phyloP scores from a whole-genome alignment of 192 early-diverging fungal genomes.

The Coemansia sp. region DNA sequence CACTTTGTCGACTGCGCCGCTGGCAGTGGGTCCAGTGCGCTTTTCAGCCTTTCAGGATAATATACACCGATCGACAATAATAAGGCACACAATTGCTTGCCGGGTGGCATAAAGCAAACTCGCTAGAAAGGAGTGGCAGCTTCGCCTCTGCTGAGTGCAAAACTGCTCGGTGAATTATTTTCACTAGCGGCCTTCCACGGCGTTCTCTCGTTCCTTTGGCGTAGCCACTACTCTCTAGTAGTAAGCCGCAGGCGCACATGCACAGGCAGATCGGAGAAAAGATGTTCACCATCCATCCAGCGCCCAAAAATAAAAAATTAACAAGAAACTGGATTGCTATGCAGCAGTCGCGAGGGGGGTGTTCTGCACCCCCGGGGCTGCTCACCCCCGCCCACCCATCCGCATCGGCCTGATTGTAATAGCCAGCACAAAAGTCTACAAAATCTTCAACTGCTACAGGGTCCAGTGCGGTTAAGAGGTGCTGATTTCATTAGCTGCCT shows the following conservation, averaged over 20 bases:
- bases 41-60: not conserved
- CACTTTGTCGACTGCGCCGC: not conserved
- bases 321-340: not conserved
- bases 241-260: not conserved
- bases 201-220: not conserved
- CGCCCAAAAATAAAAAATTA: constrained; percentile 1
- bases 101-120: not conserved
- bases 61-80: constrained; percentile 1
- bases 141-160: not conserved
- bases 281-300: not conserved
- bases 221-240: not conserved
- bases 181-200: not conserved
- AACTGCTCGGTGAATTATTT: not conserved
- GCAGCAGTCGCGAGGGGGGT: not conserved
- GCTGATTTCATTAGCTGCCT: constrained; percentile 8
- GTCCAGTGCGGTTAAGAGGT: constrained; percentile 11
- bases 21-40: not conserved
- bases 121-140: not conserved
- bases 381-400: constrained; percentile 1
- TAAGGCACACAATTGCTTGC: not conserved
- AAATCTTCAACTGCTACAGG: constrained; percentile 8
- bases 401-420: constrained; percentile 1
- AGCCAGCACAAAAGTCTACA: constrained; percentile 1
- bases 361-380: not conserved
- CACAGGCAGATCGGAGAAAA: not conserved